These are phyloP conservation scores for Acorus gramineus DNA, from an alignment of 106 monocot genomes.

Conservation along the genomic window DNA sequence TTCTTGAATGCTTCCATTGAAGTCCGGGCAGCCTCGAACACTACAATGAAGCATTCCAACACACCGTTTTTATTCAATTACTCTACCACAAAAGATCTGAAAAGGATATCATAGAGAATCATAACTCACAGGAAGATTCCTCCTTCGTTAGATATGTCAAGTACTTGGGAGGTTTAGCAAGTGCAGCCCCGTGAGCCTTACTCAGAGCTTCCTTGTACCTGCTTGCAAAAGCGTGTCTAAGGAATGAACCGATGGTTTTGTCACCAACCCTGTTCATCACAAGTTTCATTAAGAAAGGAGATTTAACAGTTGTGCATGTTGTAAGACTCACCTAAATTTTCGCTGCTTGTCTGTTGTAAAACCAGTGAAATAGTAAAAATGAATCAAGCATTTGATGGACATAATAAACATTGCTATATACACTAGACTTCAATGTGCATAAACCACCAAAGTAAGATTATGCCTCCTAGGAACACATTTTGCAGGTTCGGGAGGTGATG, in stretches of 20 bases:
- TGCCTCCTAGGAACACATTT: too few species aligned
- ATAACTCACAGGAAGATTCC: constrained; percentile 37
- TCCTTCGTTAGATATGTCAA: constrained; percentile 44
- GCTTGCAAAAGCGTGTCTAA: constrained; percentile 41
- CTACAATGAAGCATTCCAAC: constrained; percentile 7
- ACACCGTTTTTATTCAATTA: background rate
- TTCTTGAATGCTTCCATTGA: constrained; percentile 61
- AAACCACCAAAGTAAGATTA: too few species aligned
- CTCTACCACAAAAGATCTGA: background rate
- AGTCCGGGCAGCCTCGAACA: constrained; percentile 53
- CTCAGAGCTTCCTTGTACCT: constrained; percentile 66
- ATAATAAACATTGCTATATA: too few species aligned
- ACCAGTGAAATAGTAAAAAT: too few species aligned
- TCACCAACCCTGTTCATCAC: constrained; percentile 27
- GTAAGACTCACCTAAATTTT: too few species aligned
- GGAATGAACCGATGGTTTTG: constrained; percentile 44
- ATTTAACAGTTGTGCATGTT: too few species aligned
- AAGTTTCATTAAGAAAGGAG: background rate
- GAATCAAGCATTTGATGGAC: too few species aligned
- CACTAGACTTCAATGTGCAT: too few species aligned
- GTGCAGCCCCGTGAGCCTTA: constrained; percentile 47
- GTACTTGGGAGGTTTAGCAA: constrained; percentile 33
- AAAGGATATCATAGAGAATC: background rate
- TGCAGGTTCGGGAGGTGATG: too few species aligned
- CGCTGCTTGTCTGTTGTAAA: too few species aligned